Conservation (phyloP, 2,329 filamentous ascomycete genomes). For the Stachybotrys elegans region DNA sequence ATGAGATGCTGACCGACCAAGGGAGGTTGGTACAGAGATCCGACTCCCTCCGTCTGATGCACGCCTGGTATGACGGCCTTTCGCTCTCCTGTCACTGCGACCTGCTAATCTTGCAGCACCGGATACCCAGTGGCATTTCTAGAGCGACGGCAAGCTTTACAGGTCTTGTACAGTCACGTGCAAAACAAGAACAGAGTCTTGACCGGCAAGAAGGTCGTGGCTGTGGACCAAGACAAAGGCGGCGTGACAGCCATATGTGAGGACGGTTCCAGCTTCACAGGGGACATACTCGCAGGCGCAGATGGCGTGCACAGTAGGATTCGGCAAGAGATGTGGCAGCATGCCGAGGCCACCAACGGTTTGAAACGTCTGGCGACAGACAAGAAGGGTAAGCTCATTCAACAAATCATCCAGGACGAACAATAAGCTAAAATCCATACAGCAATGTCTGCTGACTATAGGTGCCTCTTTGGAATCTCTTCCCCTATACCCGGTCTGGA, state of each 20-base stretch:
- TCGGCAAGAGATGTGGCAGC: constrained; percentile 19
- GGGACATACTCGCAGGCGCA: constrained; percentile 29
- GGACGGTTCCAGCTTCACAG: constrained; percentile 23
- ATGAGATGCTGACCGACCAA: neutral
- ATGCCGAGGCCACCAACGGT: constrained; percentile 11
- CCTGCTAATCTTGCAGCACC: constrained; percentile 10
- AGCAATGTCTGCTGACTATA: neutral
- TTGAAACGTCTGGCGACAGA: constrained; percentile 14
- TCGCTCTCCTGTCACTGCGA: constrained; percentile 6
- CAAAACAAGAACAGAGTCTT: constrained; percentile 18
- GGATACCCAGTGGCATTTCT: constrained; percentile 27
- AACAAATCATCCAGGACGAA: constrained; percentile 5
- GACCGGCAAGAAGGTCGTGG: constrained; percentile 10
- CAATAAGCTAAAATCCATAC: neutral
- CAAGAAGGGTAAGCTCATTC: constrained; percentile 6
- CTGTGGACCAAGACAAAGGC: constrained; percentile 6
- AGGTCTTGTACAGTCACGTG: no score
- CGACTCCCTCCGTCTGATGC: constrained; percentile 5
- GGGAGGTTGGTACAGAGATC: neutral
- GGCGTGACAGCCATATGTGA: constrained; percentile 21
- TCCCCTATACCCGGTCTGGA: neutral
- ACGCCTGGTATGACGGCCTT: constrained; percentile 9
- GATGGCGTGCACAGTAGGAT: constrained; percentile 34
- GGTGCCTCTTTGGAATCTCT: neutral
- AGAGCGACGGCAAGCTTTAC: no score